Base-by-base conservation (phyloP, 2,329 filamentous ascomycete species). In the Alternaria arbusti region DNA sequence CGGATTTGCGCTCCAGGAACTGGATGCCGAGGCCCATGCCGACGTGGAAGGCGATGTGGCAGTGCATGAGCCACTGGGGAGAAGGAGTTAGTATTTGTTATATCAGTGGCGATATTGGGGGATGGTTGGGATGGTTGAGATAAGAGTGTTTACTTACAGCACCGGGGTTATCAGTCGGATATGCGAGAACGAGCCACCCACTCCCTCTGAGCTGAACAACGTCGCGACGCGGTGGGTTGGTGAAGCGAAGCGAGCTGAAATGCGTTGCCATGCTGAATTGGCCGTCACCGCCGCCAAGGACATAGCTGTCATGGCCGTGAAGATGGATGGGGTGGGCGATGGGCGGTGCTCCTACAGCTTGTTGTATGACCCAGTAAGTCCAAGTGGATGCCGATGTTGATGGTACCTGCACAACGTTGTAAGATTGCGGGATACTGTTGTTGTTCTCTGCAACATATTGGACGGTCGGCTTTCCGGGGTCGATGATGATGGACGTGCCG, bases 101-200 rank as follows among this genome's bases (percentile, higher is more conserved):
- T 12, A 1, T 8, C 6, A 12, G 20, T 4, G 2, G 13, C 9
- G 30, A 36, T 6, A 9, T 22, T 9, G 5, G 1, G n/a, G 20
- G 12, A 36, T n/a, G 13, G 13, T 32, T 13, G 30, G 30, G 30
- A 36, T 36, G 13, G 13, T 22, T 5, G 6, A 5, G n/a, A 52
- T 13, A 1, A 9, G 6, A n/a, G 1, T 8, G n/a, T 36, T 0
- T 10, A 52, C 49, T 52, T 52, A 52, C 49, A 13, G 74, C 73
- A 20, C 86, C 86, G 3, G 86, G 85, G 70, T 86, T 86, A 56
- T 82, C 78, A 2, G 84, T 83, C 51, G 77, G 71, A 73, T 86
- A 86, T 40, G 85, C 84, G 40, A 87, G 72, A 22, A 87, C 83
- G 11, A 81, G 82, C 71, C 83, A 83, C 6, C 78, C 79, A 3